phyloP scores from a whole-genome alignment of 2,329 filamentous ascomycete species.

The Samsoniella hepiali region DNA sequence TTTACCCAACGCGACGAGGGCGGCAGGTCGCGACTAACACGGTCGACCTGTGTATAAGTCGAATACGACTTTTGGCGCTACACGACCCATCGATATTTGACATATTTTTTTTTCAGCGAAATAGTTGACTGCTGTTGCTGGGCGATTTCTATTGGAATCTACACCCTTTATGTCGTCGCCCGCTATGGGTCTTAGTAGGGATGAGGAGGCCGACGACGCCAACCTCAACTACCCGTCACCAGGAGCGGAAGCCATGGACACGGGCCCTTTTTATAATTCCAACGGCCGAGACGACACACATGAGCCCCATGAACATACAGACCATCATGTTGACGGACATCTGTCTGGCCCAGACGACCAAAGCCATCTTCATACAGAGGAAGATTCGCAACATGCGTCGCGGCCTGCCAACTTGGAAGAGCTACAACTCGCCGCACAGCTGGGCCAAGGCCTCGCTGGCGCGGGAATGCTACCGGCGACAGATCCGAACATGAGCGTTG shows the following conservation, averaged over 20 bases:
- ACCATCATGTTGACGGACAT: slow-evolving; percentile 18
- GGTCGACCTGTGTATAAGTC: slow-evolving; percentile 8
- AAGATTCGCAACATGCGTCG: slow-evolving; percentile 38
- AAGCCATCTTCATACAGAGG: slow-evolving; percentile 30
- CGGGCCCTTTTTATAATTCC: slow-evolving; percentile 43
- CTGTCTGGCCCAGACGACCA: slow-evolving; percentile 25
- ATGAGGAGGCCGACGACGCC: slow-evolving; percentile 35
- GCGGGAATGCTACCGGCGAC: slow-evolving; percentile 48
- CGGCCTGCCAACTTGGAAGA: slow-evolving; percentile 51
- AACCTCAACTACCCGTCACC: slow-evolving; percentile 47
- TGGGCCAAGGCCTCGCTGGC: slow-evolving; percentile 51
- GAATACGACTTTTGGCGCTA: neutral
- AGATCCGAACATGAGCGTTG: slow-evolving; percentile 42
- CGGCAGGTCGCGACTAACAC: slow-evolving; percentile 12
- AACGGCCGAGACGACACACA: slow-evolving; percentile 32
- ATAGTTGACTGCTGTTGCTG: neutral
- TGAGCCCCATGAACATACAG: slow-evolving; percentile 30
- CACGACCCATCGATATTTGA: slow-evolving; percentile 7
- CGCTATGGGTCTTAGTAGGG: slow-evolving; percentile 34
- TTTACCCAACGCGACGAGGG: slow-evolving; percentile 11
- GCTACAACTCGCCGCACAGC: slow-evolving; percentile 55
- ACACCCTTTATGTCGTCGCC: neutral
- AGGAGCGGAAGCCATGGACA: slow-evolving; percentile 42
- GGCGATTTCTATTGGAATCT: neutral
- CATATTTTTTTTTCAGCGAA: neutral